These are phyloP conservation scores for Exobasidium cylindrosporum DNA, from an alignment of 1,284 basidiomycete genomes.

Conservation along the genomic window DNA sequence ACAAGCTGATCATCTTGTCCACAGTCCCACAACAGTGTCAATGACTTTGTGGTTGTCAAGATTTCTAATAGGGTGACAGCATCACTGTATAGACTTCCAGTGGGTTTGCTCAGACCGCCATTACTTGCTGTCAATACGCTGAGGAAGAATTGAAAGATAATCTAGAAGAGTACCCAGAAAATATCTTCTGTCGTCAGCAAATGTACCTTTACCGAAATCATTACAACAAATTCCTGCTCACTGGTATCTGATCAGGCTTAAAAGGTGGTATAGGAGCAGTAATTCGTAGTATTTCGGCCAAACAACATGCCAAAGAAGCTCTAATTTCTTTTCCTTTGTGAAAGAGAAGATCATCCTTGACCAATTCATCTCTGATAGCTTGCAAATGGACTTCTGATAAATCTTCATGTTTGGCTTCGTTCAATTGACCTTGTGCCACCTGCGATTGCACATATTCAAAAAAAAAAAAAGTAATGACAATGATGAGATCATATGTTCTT, in stretches of 20 bases:
- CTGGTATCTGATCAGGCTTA: slow-evolving; percentile 70
- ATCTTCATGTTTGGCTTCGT: slow-evolving; percentile 79
- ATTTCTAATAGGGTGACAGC: slow-evolving; percentile 77
- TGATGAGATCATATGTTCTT: too few relatives aligned
- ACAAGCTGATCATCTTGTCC: slow-evolving; percentile 82
- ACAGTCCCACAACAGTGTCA: slow-evolving; percentile 88
- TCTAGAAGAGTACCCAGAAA: slow-evolving; percentile 17
- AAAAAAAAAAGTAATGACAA: not conserved
- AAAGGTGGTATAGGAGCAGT: slow-evolving; percentile 98
- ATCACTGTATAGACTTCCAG: slow-evolving; percentile 35
- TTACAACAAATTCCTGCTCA: slow-evolving; percentile 53
- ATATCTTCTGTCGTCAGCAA: not conserved
- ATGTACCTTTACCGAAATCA: not conserved
- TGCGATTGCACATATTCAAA: not conserved
- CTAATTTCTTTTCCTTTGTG: slow-evolving; percentile 94
- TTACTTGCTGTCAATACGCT: slow-evolving; percentile 38
- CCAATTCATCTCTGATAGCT: slow-evolving; percentile 72
- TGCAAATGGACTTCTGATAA: slow-evolving; percentile 73
- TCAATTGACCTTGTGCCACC: slow-evolving; percentile 70
- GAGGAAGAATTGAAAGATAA: slow-evolving; percentile 63
- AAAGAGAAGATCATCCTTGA: slow-evolving; percentile 73
- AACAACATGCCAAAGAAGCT: slow-evolving; percentile 86
- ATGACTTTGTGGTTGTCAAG: slow-evolving; percentile 87
- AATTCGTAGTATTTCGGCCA: slow-evolving; percentile 86
- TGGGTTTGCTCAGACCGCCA: slow-evolving; percentile 35